These are phyloP conservation scores for Tricholoma flavovirens DNA, from an alignment of 768 basidiomycete species.

Conservation along the genomic window DNA sequence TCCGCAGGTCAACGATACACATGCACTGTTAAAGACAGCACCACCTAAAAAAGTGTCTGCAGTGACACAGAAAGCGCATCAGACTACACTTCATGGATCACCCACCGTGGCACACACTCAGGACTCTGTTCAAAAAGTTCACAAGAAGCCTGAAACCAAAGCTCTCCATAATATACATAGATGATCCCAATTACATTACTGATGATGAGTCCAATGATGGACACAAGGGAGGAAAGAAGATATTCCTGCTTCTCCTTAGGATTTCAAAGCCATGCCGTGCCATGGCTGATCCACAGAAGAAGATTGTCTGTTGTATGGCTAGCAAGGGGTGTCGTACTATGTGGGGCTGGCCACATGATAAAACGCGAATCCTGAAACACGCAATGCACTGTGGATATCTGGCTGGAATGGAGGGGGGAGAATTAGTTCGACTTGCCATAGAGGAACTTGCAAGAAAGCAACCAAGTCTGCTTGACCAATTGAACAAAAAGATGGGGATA, in stretches of 20 bases:
- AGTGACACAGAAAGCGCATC: not conserved
- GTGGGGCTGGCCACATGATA: not conserved
- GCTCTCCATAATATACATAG: not conserved
- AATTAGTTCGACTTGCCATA: not conserved
- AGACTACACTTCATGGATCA: not conserved
- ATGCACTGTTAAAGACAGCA: not conserved
- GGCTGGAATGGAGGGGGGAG: not conserved
- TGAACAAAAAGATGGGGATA: slow-evolving; percentile 1
- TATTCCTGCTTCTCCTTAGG: not conserved
- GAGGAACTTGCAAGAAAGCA: slow-evolving; percentile 1
- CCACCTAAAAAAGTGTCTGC: not conserved
- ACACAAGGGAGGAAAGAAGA: not conserved
- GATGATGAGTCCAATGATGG: not conserved
- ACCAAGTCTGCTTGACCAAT: not conserved
- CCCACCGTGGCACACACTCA: not conserved
- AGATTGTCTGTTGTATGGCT: not conserved
- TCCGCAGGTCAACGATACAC: not conserved
- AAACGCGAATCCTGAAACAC: not conserved
- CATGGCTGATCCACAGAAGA: not conserved
- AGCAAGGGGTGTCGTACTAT: not conserved
- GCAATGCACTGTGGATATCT: not conserved
- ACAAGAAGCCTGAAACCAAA: not conserved
- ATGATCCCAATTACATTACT: not conserved
- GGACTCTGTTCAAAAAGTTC: not conserved
- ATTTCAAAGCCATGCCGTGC: not conserved